Conservation (phyloP, 805 yeast genomes). For the Wickerhamiella dianesei region DNA sequence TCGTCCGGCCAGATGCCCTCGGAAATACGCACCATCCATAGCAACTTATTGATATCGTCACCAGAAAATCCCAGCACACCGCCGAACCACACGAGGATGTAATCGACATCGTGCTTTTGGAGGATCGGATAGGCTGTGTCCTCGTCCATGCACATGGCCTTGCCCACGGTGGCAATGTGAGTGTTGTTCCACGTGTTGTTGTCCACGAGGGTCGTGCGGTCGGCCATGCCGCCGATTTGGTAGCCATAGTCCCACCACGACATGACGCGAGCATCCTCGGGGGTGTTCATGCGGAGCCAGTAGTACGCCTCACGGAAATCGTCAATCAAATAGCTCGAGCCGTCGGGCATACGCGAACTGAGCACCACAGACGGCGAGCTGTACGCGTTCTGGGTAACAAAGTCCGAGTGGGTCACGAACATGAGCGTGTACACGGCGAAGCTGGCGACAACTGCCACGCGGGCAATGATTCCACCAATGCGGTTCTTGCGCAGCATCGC, state of each 20-base stretch:
- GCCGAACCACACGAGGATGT: slow-evolving; percentile 84
- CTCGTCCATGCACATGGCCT: slow-evolving; percentile 87
- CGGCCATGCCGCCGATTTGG: slow-evolving; percentile 99
- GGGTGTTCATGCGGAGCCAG: slow-evolving; percentile 96
- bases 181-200: slow-evolving; percentile 99
- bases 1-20: slow-evolving; percentile 99
- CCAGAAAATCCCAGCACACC: slow-evolving; percentile 89
- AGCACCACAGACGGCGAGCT: slow-evolving; percentile 96
- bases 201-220: slow-evolving; percentile 93
- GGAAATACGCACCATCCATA: slow-evolving; percentile 98
- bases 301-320: slow-evolving; percentile 98
- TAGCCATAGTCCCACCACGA: slow-evolving; percentile 99
- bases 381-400: slow-evolving; percentile 93
- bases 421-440: slow-evolving; percentile 61
- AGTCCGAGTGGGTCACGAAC: slow-evolving; percentile 89
- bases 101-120: slow-evolving; percentile 87
- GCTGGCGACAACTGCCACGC: slow-evolving; percentile 47
- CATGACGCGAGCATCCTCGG: slow-evolving; percentile 90
- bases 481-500: slow-evolving; percentile 12
- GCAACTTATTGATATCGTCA: slow-evolving; percentile 88
- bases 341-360: slow-evolving; percentile 73
- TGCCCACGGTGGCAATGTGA: slow-evolving; percentile 97
- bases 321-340: slow-evolving; percentile 72
- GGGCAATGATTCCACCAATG: slow-evolving; percentile 32
- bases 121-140: slow-evolving; percentile 79